phyloP scores from a whole-genome alignment of 208 protist species.

The Leishmania lainsoni region DNA sequence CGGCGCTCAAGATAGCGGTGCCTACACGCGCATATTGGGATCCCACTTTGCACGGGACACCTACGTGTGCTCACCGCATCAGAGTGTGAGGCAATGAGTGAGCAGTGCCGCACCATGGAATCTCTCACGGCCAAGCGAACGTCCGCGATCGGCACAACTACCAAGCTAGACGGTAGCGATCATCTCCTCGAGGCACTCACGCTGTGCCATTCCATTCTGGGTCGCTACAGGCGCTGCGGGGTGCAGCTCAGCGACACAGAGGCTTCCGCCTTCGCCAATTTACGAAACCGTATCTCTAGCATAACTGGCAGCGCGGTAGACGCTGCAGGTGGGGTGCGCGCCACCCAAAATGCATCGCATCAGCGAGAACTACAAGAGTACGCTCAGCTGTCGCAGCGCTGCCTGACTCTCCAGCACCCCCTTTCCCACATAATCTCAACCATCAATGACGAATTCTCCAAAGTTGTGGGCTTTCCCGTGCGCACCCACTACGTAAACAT shows the following conservation, averaged over 20 bases:
- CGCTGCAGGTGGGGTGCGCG: not conserved
- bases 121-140: not conserved
- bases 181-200: constrained; percentile 60
- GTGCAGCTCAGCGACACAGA: constrained; percentile 35
- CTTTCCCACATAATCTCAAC: constrained; percentile 19
- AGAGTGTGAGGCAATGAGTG: not conserved
- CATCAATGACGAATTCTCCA: constrained; percentile 43
- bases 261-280: constrained; percentile 38
- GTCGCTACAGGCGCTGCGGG: constrained; percentile 48
- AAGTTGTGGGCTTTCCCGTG: constrained; percentile 23
- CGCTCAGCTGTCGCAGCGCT: constrained; percentile 23
- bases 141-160: not conserved
- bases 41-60: not conserved
- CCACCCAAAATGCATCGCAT: not conserved
- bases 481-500: constrained; percentile 38
- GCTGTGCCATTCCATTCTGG: constrained; percentile 53
- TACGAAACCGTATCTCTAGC: constrained; percentile 10
- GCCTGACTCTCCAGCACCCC: constrained; percentile 14
- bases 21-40: not conserved
- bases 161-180: constrained; percentile 16
- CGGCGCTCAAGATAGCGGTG: not conserved
- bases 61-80: not conserved
- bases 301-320: not conserved
- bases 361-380: constrained; percentile 1
- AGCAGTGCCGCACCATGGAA: not conserved